Evolutionary conservation across 2,329 filamentous ascomycete genomes (phyloP), one percentile per base, ranked within the genome.

Genomic region (Colletotrichum tofieldiae): DNA sequence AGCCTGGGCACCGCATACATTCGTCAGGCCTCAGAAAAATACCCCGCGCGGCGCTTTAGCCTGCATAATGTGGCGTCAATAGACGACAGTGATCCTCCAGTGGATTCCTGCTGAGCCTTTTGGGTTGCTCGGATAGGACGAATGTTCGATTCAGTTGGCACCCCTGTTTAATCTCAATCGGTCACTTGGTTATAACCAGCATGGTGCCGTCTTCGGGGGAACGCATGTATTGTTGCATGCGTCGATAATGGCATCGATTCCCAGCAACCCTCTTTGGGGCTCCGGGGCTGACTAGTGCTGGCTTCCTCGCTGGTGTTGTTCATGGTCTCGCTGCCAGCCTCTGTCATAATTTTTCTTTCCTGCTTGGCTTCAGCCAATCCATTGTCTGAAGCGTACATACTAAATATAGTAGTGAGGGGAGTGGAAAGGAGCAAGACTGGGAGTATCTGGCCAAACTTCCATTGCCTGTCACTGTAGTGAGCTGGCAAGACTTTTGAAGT

Each of bases 1-100:
- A 32, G 26, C 2, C n/a, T 47, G 67, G 43, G 23, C 29, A 18
- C 5, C 7, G 26, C 0, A 0, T n/a, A 52, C 0, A 32, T 66
- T 66, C 12, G 45, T 3, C 5, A 1, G 45, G 5, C 3, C 1
- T 12, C 2, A 2, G 29, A 32, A 5, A 54, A 37, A 41, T 23
- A 39, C 45, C 5, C 45, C 54, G 54, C 12, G 16, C 43, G 11
- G 8, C 54, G 61, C 51, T n/a, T 45, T 16, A 29, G 20, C 9
- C 52, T 54, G 61, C 52, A 37, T 39, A 47, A 54, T 29, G 61
- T 60, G 52, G 67, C 37, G 45, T 8, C 37, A 1, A 59, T 37
- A 37, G 23, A 37, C 26, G 29, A 18, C 51, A 26, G 41, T 14
- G 41, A 43, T 43, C 41, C 41, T 18, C 41, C 29, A 32, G 51